Evolutionary conservation across 2,329 filamentous ascomycete genomes (phyloP), one percentile per base, ranked within the genome.

Genomic region (Alternaria sp.): DNA sequence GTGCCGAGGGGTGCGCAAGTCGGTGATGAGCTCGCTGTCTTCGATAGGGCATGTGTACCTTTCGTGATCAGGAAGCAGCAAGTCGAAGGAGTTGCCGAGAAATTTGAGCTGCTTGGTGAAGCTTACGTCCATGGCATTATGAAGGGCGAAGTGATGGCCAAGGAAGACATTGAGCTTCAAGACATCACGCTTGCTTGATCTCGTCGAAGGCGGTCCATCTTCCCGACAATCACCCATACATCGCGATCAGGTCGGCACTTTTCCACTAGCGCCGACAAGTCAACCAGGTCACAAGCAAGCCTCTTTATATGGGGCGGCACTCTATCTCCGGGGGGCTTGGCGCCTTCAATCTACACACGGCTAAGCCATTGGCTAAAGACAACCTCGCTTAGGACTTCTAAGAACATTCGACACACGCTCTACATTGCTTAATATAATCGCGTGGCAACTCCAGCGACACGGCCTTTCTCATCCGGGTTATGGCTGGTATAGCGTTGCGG

Each of bases 381-480:
- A 28, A 40, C 21, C 62, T 73, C 70, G 70, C 72, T 71, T 71
- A 72, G 50, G 43, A 40, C 46, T 13, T 23, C 47, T 17, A 63
- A 68, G 66, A 72, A 68, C 44, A 23, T 72, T 70, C 63, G 60
- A 62, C 61, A 63, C 59, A 30, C 55, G 61, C 67, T 67, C 58
- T 46, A 75, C 66, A 75, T 72, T 73, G 66, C 65, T 72, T 72
- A 73, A 77, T 77, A 57, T 72, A 74, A 60, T 60, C 46, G 57
- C 52, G 57, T 57, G 25, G 32, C 53, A 54, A 64, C 53, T 23
- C 26, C 53, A 56, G 44, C 19, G 32, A 19, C 6, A 43, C 72
- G 72, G 73, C 61, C 8, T 44, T 40, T 40, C 17, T 6, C 10
- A 9, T 71, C 73, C 71, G 71, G 28, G 61, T 62, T 55, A 21